Conservation (phyloP, 73 alveolate genomes). For the Diophrys appendiculata region DNA sequence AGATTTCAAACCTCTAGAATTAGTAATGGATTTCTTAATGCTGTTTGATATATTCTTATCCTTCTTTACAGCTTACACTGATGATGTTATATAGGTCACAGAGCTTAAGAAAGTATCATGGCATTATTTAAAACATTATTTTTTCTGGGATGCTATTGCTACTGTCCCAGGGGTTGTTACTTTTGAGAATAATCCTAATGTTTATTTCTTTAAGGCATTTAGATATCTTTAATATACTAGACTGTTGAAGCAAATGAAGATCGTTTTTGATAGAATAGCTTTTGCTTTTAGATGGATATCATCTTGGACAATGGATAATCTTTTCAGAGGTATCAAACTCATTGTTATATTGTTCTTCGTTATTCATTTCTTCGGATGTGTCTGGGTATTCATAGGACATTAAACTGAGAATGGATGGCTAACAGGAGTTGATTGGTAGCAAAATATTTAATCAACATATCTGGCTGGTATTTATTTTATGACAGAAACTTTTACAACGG, state of each 20-base stretch:
- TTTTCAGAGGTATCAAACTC: neutral
- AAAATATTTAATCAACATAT: neutral
- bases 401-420: slow-evolving; percentile 9
- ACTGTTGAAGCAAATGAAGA: neutral
- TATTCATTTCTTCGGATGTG: slow-evolving; percentile 4
- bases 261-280: neutral
- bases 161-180: slow-evolving; percentile 9
- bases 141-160: neutral
- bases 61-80: slow-evolving; percentile 8
- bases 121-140: neutral
- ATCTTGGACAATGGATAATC: neutral
- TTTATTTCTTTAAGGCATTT: neutral
- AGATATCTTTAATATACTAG: neutral
- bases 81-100: slow-evolving; percentile 8
- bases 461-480: neutral
- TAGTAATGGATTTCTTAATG: neutral
- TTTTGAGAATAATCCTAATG: neutral
- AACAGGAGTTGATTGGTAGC: neutral
- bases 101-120: neutral
- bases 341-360: neutral
- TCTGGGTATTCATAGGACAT: slow-evolving; percentile 3
- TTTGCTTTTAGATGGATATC: neutral
- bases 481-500: slow-evolving; percentile 4
- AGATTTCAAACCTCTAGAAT: no score
- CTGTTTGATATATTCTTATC: neutral